Evolutionary conservation across 1,284 basidiomycete species (phyloP), one percentile per base, ranked within the genome.

Genomic region (Macrocybe sp.): DNA sequence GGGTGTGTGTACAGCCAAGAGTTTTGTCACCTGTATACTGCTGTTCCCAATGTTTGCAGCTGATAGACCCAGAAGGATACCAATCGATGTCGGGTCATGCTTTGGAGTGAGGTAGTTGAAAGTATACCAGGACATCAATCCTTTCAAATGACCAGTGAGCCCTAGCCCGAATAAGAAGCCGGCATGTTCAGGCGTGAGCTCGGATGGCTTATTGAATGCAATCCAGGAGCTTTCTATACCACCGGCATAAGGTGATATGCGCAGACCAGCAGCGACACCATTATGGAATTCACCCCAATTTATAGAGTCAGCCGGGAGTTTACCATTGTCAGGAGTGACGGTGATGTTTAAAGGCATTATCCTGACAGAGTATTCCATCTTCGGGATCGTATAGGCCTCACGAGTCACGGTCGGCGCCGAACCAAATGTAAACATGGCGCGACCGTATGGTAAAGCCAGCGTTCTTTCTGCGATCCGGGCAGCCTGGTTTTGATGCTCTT

Each of bases 261-360:
- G 83, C 48, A 99, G 67, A 2, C 89, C 96, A 1, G 92, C 89
- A 1, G 94, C 91, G 0, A 97, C 95, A 11, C 97, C 97, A 53
- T 97, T 96, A 67, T 99, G 95, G 66, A 99, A 99, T 52, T 94
- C 89, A 11, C 93, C 93, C 97, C 96, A 99, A 48, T 79, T 82
- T 7, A 83, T 67, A 35, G 83, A 84, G 38, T 96, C 94, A 3
- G 64, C 56, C 4, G 78, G 70, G 47, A 89, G 77, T 62, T 83
- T 87, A 36, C 81, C 81, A 28, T 67, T 55, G 52, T 90, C 87
- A 0, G 85, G 79, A 2, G 74, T 63, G 35, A 89, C 74, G 7
- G 75, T 70, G 31, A 83, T 64, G 55, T 86, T 87, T 53, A 83
- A 69, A 29, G 87, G 81, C 48, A 88, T 79, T 11, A 94, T 66